Base-by-base conservation (phyloP, 768 basidiomycete genomes). In the Lactifluus subvellereus region DNA sequence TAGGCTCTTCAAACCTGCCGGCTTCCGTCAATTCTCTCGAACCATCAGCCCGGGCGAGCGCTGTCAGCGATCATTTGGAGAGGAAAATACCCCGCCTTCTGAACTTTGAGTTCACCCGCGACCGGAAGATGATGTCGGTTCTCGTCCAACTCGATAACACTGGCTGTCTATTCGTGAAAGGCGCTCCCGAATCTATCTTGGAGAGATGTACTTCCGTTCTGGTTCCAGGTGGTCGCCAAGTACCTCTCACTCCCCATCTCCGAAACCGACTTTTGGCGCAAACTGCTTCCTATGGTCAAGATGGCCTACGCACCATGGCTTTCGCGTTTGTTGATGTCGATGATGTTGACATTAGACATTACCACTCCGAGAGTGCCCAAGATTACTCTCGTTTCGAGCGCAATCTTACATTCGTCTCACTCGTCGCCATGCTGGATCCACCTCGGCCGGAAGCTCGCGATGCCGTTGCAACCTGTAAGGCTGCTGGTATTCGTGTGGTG, bases 81-180 rank as follows among this genome's bases (percentile, higher is more conserved):
- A 77, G 78, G 57, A 79, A 77, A 16, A 87, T 92, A 71, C 79
- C 85, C 18, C 87, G 94, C 61, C 81, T 97, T 14, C 77, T 97
- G 69, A 99, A 95, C 8, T 96, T 99, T 74, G 96, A 99, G 74
- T 98, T 99, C 76, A 92, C 94, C 22, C 87, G 96, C 20, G 96
- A 98, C 75, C 89, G 96, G 71, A 99, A 98, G 77, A 96, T 95
- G 86, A 98, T 98, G 96, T 97, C 96, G 22, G 95, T 98, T 56
- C 84, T 98, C 55, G 90, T 92, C 43, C 82, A 77, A 64, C 80
- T 85, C 59, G 83, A 85, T 60, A 82, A 82, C 1, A 75, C 74
- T 5, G 90, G 91, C n/a, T 82, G 89, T 8, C 80, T 98, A 6
- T 89, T 95, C 72, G 94, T 89, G 73, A 98, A 98, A 74, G 96